These are phyloP conservation scores for Daldinia eschscholtzii DNA, from an alignment of 2,329 filamentous ascomycete species.

Conservation along the genomic window DNA sequence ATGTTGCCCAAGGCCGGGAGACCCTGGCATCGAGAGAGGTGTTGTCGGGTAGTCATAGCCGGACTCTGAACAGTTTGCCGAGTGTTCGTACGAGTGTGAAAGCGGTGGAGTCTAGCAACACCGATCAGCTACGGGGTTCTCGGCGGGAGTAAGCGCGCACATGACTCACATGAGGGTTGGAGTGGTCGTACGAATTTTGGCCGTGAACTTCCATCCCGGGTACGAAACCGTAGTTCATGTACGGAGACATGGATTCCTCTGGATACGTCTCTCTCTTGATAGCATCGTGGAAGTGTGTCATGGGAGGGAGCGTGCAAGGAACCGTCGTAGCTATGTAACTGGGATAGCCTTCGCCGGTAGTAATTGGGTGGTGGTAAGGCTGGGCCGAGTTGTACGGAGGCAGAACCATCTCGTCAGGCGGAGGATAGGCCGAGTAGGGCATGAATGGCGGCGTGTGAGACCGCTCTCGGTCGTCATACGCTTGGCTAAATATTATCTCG, in stretches of 20 bases:
- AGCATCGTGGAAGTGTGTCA: constrained; percentile 72
- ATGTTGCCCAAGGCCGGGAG: constrained; percentile 63
- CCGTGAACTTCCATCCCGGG: constrained; percentile 73
- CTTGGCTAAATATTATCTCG: constrained; percentile 72
- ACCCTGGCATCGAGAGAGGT: constrained; percentile 79
- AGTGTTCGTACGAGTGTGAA: constrained; percentile 79
- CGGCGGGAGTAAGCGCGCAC: constrained; percentile 59
- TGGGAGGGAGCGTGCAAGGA: constrained; percentile 72
- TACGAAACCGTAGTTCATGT: constrained; percentile 76
- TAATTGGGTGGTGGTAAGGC: constrained; percentile 64
- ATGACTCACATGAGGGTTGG: constrained; percentile 81
- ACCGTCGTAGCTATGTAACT: constrained; percentile 68
- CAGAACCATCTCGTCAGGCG: constrained; percentile 74
- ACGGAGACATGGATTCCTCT: constrained; percentile 72
- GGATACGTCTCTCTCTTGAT: constrained; percentile 75
- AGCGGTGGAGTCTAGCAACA: constrained; percentile 78
- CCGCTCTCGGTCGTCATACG: constrained; percentile 74
- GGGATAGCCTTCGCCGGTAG: constrained; percentile 65
- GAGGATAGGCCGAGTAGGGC: constrained; percentile 74
- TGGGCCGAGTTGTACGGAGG: constrained; percentile 68
- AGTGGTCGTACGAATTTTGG: constrained; percentile 73
- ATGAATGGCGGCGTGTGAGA: constrained; percentile 78
- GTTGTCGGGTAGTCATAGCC: constrained; percentile 76
- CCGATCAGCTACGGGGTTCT: constrained; percentile 64
- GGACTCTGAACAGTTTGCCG: constrained; percentile 71